Conservation (phyloP, 345 rosid genomes). For the Bretschneidera sinensis region DNA sequence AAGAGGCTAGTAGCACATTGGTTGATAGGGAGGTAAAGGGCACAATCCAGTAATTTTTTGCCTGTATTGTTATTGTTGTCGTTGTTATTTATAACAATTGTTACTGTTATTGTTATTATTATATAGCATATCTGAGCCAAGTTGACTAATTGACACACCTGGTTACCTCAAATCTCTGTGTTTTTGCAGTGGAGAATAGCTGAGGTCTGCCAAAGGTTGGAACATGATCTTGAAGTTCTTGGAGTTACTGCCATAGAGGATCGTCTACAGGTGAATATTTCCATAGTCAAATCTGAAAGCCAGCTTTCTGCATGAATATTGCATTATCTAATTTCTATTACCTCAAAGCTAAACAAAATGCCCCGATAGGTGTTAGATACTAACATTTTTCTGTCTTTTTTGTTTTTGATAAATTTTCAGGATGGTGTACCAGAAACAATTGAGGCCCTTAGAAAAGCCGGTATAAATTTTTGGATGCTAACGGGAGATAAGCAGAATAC, state of each 20-base stretch:
- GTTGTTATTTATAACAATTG: constrained; percentile 3
- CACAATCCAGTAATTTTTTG: constrained; percentile 10
- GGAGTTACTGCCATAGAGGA: constrained; percentile 98
- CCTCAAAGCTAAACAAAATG: neutral
- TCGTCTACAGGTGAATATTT: constrained; percentile 72
- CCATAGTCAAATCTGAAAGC: too few species aligned
- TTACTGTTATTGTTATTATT: too few species aligned
- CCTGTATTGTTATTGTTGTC: neutral
- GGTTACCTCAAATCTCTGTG: constrained; percentile 21
- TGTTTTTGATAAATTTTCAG: constrained; percentile 38
- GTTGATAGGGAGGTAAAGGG: constrained; percentile 92
- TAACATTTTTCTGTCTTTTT: constrained; percentile 9
- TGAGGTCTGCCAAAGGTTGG: constrained; percentile 88
- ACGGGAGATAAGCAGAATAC: constrained; percentile 98
- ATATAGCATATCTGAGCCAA: neutral
- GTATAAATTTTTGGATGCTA: constrained; percentile 98
- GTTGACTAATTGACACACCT: constrained; percentile 17
- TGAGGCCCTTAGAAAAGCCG: constrained; percentile 87
- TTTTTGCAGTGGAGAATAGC: constrained; percentile 91
- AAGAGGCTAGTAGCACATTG: constrained; percentile 88
- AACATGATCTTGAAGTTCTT: constrained; percentile 78
- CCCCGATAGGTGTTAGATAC: neutral
- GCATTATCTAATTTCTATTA: neutral
- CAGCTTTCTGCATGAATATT: too few species aligned
- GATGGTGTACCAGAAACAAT: constrained; percentile 99